Evolutionary conservation across 768 basidiomycete species (phyloP).

Genomic region (Boletus tylopilopsis): DNA sequence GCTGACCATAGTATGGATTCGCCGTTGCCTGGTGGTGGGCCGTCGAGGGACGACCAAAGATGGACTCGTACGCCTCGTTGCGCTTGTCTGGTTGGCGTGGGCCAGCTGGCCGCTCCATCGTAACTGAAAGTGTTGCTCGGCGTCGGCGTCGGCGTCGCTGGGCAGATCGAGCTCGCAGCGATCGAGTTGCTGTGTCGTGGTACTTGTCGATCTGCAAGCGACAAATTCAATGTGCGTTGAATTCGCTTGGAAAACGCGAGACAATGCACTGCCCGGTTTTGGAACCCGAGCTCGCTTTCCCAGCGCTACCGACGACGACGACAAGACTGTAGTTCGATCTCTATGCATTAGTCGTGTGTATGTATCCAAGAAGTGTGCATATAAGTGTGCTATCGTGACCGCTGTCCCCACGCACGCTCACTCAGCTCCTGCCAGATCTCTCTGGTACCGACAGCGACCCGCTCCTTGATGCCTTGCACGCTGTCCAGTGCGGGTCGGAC

Average conservation of each 20-base stretch:
- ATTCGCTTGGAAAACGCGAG: slow-evolving; percentile 10
- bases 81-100: slow-evolving; percentile 69
- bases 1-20: no score
- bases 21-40: slow-evolving; percentile 42
- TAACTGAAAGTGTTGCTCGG: neutral
- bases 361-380: neutral
- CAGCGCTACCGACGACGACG: slow-evolving; percentile 4
- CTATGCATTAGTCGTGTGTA: slow-evolving; percentile 2
- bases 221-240: neutral
- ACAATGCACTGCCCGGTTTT: slow-evolving; percentile 22
- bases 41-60: slow-evolving; percentile 75
- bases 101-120: slow-evolving; percentile 55
- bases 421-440: slow-evolving; percentile 56
- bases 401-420: slow-evolving; percentile 26
- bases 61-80: slow-evolving; percentile 78
- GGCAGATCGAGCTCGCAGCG: no score
- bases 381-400: slow-evolving; percentile 6
- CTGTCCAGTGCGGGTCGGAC: slow-evolving; percentile 93
- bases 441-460: slow-evolving; percentile 66
- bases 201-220: slow-evolving; percentile 1
- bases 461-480: slow-evolving; percentile 67
- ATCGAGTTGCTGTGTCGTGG: neutral
- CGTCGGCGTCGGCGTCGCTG: slow-evolving; percentile 3
- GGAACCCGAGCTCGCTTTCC: slow-evolving; percentile 12
- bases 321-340: neutral